phyloP scores from a whole-genome alignment of 768 basidiomycete species.

The Coprinellus aureogranulatus region DNA sequence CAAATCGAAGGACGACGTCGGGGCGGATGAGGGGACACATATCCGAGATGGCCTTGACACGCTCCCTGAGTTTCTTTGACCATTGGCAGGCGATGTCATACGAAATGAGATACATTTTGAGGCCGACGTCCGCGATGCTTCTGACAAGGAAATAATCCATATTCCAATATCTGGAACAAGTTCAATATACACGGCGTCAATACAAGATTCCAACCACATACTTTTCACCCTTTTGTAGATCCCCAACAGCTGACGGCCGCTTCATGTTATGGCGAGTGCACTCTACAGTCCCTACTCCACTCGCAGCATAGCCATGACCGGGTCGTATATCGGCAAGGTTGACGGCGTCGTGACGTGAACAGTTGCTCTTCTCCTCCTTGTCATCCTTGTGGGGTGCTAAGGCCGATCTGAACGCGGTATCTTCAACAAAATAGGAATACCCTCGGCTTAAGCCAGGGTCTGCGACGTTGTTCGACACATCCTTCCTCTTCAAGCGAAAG shows the following conservation, averaged over 20 bases:
- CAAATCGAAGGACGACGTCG: not conserved
- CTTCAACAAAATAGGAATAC: slow-evolving; percentile 13
- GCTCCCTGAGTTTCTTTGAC: slow-evolving; percentile 14
- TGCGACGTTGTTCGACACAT: not conserved
- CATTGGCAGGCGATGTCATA: slow-evolving; percentile 31
- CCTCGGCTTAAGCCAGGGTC: slow-evolving; percentile 13
- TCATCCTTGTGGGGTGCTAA: not conserved
- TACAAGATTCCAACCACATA: slow-evolving; percentile 12
- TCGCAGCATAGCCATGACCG: slow-evolving; percentile 19
- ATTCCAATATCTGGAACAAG: slow-evolving; percentile 30
- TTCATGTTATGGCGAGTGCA: slow-evolving; percentile 32
- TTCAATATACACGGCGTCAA: too few species aligned
- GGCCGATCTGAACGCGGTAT: slow-evolving; percentile 7
- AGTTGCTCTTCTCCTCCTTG: slow-evolving; percentile 18
- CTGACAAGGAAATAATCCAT: slow-evolving; percentile 29
- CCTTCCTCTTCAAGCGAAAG: slow-evolving; percentile 1
- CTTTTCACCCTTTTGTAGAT: slow-evolving; percentile 33
- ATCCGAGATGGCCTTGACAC: slow-evolving; percentile 10
- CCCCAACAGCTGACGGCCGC: slow-evolving; percentile 21
- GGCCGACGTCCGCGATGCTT: not conserved
- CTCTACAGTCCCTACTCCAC: slow-evolving; percentile 24
- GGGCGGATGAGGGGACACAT: not conserved
- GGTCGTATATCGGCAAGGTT: slow-evolving; percentile 19
- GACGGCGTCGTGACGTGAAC: slow-evolving; percentile 27
- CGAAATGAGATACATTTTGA: slow-evolving; percentile 13